A percentile compares a stretch with the other conserved stretches of the same genome.
These are phyloP conservation scores for Spergularia bocconei DNA, from an alignment of 148 eudicot species.

Conservation along the genomic window DNA sequence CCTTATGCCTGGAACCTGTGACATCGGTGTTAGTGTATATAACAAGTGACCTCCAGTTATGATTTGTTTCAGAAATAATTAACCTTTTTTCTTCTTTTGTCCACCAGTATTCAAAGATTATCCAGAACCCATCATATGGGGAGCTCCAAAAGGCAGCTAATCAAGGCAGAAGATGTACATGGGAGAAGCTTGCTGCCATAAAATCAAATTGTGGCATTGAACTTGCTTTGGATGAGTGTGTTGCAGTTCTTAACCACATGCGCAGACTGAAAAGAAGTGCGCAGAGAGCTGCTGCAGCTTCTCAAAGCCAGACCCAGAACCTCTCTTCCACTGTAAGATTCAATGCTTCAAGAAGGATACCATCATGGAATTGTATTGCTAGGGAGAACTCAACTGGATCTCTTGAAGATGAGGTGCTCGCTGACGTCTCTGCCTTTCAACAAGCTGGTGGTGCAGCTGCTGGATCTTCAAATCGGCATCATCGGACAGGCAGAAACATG, in stretches of 20 bases:
- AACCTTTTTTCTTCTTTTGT: slow-evolving; percentile 11
- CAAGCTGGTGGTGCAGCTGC: slow-evolving; percentile 24
- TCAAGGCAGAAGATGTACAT: slow-evolving; percentile 93
- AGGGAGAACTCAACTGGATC: slow-evolving; percentile 94
- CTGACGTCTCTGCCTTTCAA: slow-evolving; percentile 57
- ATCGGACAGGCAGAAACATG: slow-evolving; percentile 31
- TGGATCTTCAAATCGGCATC: slow-evolving; percentile 34
- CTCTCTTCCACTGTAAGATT: slow-evolving; percentile 39
- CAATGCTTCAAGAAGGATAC: slow-evolving; percentile 79
- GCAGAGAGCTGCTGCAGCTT: slow-evolving; percentile 38
- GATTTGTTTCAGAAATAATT: not conserved
- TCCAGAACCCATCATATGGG: slow-evolving; percentile 78
- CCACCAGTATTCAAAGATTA: slow-evolving; percentile 79
- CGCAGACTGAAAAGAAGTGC: slow-evolving; percentile 61
- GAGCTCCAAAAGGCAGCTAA: slow-evolving; percentile 94
- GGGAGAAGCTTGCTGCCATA: slow-evolving; percentile 98
- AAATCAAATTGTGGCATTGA: slow-evolving; percentile 95
- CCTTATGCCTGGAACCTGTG: not conserved
- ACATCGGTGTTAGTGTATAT: not conserved
- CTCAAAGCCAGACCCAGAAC: slow-evolving; percentile 38
- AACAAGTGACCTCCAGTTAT: not conserved
- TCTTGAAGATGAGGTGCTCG: slow-evolving; percentile 63
- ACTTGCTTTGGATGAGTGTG: slow-evolving; percentile 88
- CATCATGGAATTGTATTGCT: slow-evolving; percentile 92
- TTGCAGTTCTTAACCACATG: slow-evolving; percentile 87